Evolutionary conservation across 2,329 filamentous ascomycete genomes (phyloP).

Genomic region (Diaporthe citrichinensis): DNA sequence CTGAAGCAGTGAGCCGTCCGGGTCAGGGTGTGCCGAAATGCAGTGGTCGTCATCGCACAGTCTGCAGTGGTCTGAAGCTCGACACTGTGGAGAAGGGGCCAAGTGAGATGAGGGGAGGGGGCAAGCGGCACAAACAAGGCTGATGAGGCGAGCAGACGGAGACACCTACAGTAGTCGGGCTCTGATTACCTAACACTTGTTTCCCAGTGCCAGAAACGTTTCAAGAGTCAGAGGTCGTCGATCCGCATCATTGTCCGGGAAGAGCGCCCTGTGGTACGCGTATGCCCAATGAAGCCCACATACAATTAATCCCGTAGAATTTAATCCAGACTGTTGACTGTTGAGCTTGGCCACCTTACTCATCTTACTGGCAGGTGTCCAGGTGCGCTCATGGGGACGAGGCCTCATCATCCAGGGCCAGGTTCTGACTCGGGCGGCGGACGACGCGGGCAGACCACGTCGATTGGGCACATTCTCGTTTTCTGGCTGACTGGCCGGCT

Average conservation of each 20-base stretch:
- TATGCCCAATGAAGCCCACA: not conserved
- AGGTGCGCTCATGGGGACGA: not conserved
- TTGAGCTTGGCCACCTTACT: not conserved
- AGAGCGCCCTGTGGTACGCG: conserved; percentile 4
- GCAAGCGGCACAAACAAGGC: not conserved
- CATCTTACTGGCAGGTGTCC: not conserved
- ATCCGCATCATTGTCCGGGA: not conserved
- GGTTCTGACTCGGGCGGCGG: conserved; percentile 26
- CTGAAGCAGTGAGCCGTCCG: conserved; percentile 28
- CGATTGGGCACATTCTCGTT: not conserved
- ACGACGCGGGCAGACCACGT: not conserved
- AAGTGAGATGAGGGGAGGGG: not conserved
- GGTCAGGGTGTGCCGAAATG: conserved; percentile 33
- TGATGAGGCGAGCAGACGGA: not conserved
- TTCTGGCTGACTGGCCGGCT: conserved; percentile 10
- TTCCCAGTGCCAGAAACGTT: conserved; percentile 13
- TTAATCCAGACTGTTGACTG: not conserved
- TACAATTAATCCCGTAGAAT: too few relatives aligned
- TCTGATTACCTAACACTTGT: conserved; percentile 10
- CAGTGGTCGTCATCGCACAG: conserved; percentile 36
- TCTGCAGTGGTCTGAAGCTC: not conserved
- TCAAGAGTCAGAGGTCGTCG: conserved; percentile 22
- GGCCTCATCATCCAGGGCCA: conserved; percentile 10
- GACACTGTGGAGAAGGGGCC: conserved; percentile 30
- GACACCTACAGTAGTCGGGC: not conserved